These are phyloP conservation scores for Rutstroemia sp. DNA, from an alignment of 2,329 filamentous ascomycete species.

Conservation along the genomic window DNA sequence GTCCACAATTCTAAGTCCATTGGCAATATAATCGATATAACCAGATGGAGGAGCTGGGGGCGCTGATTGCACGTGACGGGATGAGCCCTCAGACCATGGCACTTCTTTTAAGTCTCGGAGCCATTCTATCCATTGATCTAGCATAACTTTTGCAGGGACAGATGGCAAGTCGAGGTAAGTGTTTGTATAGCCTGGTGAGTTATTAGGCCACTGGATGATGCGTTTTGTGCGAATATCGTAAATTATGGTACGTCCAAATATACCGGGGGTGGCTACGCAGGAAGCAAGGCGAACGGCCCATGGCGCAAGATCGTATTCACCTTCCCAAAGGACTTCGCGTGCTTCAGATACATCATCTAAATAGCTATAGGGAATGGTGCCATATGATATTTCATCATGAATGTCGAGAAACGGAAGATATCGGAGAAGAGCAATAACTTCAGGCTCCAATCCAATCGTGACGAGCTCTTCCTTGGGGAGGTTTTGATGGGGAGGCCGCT, in stretches of 20 bases:
- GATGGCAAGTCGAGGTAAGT: background rate
- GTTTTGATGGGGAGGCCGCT: background rate
- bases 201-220: background rate
- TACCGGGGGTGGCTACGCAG: background rate
- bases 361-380: background rate
- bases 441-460: slow-evolving; percentile 1
- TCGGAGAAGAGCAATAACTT: background rate
- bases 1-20: background rate
- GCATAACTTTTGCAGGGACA: background rate
- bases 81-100: background rate
- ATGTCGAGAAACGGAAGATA: background rate
- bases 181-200: background rate
- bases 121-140: background rate
- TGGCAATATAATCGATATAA: background rate
- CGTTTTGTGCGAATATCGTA: background rate
- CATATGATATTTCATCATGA: background rate
- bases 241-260: background rate
- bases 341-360: background rate
- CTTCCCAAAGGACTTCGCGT: background rate
- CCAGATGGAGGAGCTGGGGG: background rate
- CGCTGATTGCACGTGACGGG: background rate
- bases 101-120: background rate
- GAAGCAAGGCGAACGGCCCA: background rate
- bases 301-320: background rate
- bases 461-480: background rate